Base-by-base conservation (phyloP, 1,139 yeast genomes). In the Yamadazyma jaroonii region DNA sequence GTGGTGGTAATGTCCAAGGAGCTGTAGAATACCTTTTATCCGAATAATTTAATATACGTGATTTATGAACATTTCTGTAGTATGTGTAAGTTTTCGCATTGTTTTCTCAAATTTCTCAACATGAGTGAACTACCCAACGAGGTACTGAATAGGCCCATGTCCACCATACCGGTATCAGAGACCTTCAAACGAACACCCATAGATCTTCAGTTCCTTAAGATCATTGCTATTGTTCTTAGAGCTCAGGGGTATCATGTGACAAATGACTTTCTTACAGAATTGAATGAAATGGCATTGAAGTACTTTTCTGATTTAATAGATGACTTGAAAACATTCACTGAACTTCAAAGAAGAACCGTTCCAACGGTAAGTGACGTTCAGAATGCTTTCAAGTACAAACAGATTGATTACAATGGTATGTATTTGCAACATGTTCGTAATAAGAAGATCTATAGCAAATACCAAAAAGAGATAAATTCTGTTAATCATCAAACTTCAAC, bases 1-100 rank as follows among this genome's bases (percentile, higher is more conserved):
- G 94, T 40, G 97, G 97, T 20, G 98, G 98, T 9, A 86, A 90
- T 49, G 97, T 92, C 13, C 96, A 92, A 62, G 97, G 97, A 29
- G 98, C 98, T 10, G 74, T 92, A 40, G 97, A 90, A 61, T 86
- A 88, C 43, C 70, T 92, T 52, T 74, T 92, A 43, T 35, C 40
- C 17, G 46, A 36, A 25, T 45, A 42, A 29, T 12, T 23, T n/a
- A n/a, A n/a, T n/a, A n/a, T n/a, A n/a, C n/a, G n/a, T n/a, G n/a
- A n/a, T n/a, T n/a, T n/a, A n/a, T n/a, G n/a, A n/a, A n/a, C n/a
- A n/a, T n/a, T n/a, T n/a, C n/a, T n/a, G n/a, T n/a, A n/a, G n/a
- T n/a, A n/a, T n/a, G n/a, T n/a, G n/a, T n/a, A n/a, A n/a, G n/a
- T n/a, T n/a, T 10, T 17, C 13, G 27, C 11, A 25, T 7, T 27